Conservation (phyloP, 2,329 filamentous ascomycete species). For the Reticulascus tulasneorum region DNA sequence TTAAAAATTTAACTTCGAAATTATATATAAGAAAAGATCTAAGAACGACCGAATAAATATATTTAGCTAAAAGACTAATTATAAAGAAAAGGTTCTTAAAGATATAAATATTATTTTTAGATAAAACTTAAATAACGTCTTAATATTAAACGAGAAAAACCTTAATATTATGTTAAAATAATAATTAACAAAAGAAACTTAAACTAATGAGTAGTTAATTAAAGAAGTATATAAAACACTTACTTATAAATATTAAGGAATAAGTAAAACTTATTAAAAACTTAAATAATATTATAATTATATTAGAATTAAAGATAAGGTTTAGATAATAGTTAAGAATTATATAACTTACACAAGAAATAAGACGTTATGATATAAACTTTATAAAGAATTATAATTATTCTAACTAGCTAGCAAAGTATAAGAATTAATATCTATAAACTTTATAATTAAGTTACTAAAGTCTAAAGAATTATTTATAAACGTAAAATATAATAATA, state of each 20-base stretch:
- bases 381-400: neutral
- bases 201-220: no score
- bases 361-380: neutral
- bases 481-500: no score
- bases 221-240: neutral
- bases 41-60: neutral
- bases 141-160: constrained; percentile 1
- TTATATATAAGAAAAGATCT: no score
- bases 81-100: neutral
- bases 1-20: no score
- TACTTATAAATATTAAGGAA: neutral
- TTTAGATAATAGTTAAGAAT: no score
- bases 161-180: neutral
- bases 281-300: no score
- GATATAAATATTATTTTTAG: neutral
- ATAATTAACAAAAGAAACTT: neutral
- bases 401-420: neutral
- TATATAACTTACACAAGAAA: no score
- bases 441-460: no score
- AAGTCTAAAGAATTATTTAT: no score
- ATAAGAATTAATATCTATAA: constrained; percentile 4
- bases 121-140: neutral
- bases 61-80: neutral
- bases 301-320: no score
- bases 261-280: neutral